A percentile compares a stretch with the other conserved stretches of the same genome.
These are phyloP conservation scores for Pseudognaphalium luteoalbum DNA, from an alignment of 129 eudicot genomes.

Conservation along the genomic window DNA sequence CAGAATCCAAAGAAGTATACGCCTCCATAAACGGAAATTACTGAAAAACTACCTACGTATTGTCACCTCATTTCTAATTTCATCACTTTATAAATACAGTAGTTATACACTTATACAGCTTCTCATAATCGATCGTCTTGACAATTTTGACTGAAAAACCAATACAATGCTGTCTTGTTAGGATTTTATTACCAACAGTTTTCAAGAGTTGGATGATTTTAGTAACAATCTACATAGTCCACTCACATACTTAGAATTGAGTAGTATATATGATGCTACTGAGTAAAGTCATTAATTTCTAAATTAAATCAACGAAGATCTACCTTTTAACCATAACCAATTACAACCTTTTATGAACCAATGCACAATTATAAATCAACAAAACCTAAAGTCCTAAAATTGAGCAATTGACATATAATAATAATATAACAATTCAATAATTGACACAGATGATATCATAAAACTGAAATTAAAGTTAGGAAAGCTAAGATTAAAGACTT, in stretches of 20 bases:
- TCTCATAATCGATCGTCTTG: neutral
- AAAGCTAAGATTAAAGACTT: slow-evolving; percentile 24
- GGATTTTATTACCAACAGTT: neutral
- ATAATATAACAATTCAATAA: neutral
- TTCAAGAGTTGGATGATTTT: neutral
- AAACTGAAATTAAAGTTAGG: neutral
- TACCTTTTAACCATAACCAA: neutral
- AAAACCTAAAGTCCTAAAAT: neutral
- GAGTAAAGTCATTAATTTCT: neutral
- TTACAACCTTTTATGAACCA: neutral
- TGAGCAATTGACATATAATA: neutral
- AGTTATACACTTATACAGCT: too few species aligned
- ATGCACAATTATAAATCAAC: neutral
- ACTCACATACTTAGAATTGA: neutral
- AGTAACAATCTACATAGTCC: neutral
- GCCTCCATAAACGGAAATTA: neutral
- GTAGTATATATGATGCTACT: neutral
- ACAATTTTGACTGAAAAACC: neutral
- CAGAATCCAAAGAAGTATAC: neutral
- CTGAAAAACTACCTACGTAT: too few species aligned
- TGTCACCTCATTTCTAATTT: too few species aligned
- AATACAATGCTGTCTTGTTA: neutral
- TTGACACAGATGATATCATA: slow-evolving; percentile 15
- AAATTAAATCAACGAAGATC: slow-evolving; percentile 22
- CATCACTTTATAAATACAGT: too few species aligned